Base-by-base conservation (phyloP, 345 rosid genomes). In the Eucalyptus regnans region DNA sequence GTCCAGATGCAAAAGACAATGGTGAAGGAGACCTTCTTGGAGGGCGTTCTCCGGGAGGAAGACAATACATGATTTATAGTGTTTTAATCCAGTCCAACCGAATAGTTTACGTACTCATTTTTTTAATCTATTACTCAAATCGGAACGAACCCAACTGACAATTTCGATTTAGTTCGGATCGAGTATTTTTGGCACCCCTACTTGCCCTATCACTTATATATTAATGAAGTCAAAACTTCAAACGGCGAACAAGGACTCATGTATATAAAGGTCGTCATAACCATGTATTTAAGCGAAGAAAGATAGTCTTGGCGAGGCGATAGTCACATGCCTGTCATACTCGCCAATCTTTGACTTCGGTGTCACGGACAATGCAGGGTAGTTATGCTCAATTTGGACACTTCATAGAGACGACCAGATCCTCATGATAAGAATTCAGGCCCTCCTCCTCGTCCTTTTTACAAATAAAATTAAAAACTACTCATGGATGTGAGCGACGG, bases 61-160 rank as follows among this genome's bases (percentile, higher is more conserved):
- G 76, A 64, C 18, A n/a, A n/a, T n/a, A 8, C n/a, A n/a, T 64
- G 76, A 16, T 64, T n/a, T n/a, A 2, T n/a, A 64, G 20, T 64
- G 41, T 15, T 64, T 64, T 4, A 5, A 64, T n/a, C 15, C 0
- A 15, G 5, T n/a, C 16, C 37, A 14, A 64, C 15, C 5, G 20
- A 64, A 64, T 7, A n/a, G 18, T 64, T n/a, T n/a, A n/a, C 4
- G 1, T 12, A 14, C 8, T 29, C 1, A 1, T 3, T 62, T 27
- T 5, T 62, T 12, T 29, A 27, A 27, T 29, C 7, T 12, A 29
- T 62, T 29, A 62, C 33, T 9, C 31, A 29, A 62, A 62, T 6
- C 1, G 7, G 2, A n/a, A 64, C 15, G 18, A 64, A 64, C 9
- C 0, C 9, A 1, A n/a, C 4, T 2, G 37, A 64, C 5, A 64